A percentile compares a stretch with the other conserved stretches of the same genome.
These are phyloP conservation scores for Fusarium domesticum DNA, from an alignment of 2,329 filamentous ascomycete genomes.

Conservation along the genomic window DNA sequence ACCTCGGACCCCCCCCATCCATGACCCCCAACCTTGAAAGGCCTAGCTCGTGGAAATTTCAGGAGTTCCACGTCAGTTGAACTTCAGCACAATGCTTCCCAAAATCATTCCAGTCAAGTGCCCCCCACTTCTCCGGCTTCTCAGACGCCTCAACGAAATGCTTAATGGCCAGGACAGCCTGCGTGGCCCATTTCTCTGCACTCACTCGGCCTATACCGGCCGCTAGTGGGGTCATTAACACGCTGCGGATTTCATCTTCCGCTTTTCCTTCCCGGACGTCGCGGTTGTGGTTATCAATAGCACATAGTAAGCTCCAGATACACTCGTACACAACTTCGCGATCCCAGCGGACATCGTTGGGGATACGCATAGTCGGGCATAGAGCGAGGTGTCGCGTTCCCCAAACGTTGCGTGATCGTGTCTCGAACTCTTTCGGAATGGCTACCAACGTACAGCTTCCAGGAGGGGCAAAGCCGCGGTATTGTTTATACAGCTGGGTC, in stretches of 20 bases:
- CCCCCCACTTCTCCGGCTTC: slow-evolving; percentile 41
- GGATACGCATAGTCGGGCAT: slow-evolving; percentile 53
- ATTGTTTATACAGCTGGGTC: slow-evolving; percentile 42
- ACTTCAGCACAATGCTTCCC: slow-evolving; percentile 10
- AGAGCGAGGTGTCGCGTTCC: slow-evolving; percentile 45
- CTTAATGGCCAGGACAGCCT: slow-evolving; percentile 49
- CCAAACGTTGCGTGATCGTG: slow-evolving; percentile 37
- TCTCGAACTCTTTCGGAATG: slow-evolving; percentile 39
- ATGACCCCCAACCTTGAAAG: background rate
- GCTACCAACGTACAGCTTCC: slow-evolving; percentile 48
- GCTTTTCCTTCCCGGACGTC: slow-evolving; percentile 3
- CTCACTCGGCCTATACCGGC: slow-evolving; percentile 47
- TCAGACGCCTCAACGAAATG: slow-evolving; percentile 48
- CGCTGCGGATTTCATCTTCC: slow-evolving; percentile 35
- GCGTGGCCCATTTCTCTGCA: slow-evolving; percentile 47
- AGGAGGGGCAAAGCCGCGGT: slow-evolving; percentile 49
- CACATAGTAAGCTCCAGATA: slow-evolving; percentile 49
- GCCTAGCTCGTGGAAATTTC: background rate
- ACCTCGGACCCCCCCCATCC: background rate
- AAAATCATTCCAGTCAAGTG: slow-evolving; percentile 35
- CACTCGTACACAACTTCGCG: slow-evolving; percentile 53
- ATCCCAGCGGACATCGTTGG: slow-evolving; percentile 45
- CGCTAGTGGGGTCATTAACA: slow-evolving; percentile 52
- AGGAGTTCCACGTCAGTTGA: slow-evolving; percentile 6
- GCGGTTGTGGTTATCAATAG: slow-evolving; percentile 47